Percentiles rank a stretch among this genome's conserved stretches.
Evolutionary conservation across 768 basidiomycete genomes (phyloP).

Genomic region (Lactarius pseudohatsudake): DNA sequence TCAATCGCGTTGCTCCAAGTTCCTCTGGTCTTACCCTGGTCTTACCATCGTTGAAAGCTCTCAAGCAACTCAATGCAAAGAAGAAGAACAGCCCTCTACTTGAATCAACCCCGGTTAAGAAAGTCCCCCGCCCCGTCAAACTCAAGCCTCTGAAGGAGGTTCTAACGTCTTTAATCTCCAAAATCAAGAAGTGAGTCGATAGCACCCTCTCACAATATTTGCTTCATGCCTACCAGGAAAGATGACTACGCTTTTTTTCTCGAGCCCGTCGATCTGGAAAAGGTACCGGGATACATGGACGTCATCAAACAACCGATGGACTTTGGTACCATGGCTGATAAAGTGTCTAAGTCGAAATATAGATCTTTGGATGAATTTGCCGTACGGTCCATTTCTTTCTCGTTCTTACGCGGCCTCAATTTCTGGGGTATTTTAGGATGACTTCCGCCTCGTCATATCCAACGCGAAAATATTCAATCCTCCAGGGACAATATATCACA

Average conservation of each 20-base stretch:
- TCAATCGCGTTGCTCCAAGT: slow-evolving; percentile 17
- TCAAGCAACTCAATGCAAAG: slow-evolving; percentile 55
- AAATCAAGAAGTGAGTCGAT: slow-evolving; percentile 66
- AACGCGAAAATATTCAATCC: slow-evolving; percentile 81
- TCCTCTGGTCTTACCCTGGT: slow-evolving; percentile 61
- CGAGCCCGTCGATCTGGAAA: slow-evolving; percentile 57
- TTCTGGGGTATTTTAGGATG: slow-evolving; percentile 34
- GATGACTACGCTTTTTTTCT: slow-evolving; percentile 87
- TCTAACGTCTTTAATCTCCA: slow-evolving; percentile 59
- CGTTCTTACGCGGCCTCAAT: background rate
- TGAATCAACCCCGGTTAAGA: slow-evolving; percentile 33
- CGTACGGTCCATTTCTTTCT: slow-evolving; percentile 41
- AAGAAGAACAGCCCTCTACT: slow-evolving; percentile 42
- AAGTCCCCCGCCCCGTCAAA: slow-evolving; percentile 58
- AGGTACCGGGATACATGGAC: slow-evolving; percentile 63
- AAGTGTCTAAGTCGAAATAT: slow-evolving; percentile 76
- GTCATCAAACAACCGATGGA: slow-evolving; percentile 89
- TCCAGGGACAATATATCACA: slow-evolving; percentile 68
- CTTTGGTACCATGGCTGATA: slow-evolving; percentile 79
- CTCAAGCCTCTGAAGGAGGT: slow-evolving; percentile 81
- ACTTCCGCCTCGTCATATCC: slow-evolving; percentile 67
- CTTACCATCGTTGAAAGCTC: slow-evolving; percentile 61
- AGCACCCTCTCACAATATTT: background rate
- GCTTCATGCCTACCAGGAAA: slow-evolving; percentile 49
- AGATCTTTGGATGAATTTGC: slow-evolving; percentile 77